Evolutionary conservation across 805 yeast genomes (phyloP), one percentile per base, ranked within the genome.

Genomic region (Clavispora vitiphila): DNA sequence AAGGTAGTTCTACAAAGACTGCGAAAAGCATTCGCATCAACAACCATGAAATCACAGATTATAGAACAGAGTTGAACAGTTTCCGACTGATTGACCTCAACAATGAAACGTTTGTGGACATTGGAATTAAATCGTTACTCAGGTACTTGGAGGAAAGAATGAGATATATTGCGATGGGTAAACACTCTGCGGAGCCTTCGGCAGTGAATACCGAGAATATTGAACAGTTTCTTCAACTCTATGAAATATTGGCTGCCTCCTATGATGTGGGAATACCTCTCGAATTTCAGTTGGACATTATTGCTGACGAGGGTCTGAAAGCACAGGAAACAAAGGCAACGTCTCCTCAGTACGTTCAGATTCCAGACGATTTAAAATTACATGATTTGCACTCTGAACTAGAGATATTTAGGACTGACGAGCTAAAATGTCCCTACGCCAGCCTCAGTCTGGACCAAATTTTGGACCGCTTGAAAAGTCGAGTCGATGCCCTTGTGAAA

Each of bases 331-430:
- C 12, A 14, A 27, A 27, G 8, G 10, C 31, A 2, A 3, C n/a
- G 3, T 14, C n/a, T 6, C 5, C 19, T 15, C 32, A 15, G 16
- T 54, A 53, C 32, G 39, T 38, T 31, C 56, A 57, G 39, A 48
- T 55, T 27, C 60, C 60, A 1, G 59, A 56, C 4, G 39, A 54
- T 21, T 50, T 56, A 18, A 43, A 44, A 34, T 40, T 55, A 35
- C 59, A 55, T 24, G 49, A 53, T 42, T 51, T 52, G 20, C 22
- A 39, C 6, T 35, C 40, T 5, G 58, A 53, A 31, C 31, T 53
- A 24, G 39, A 41, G 19, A 42, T 43, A 5, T 21, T 53, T 9
- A 38, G 46, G 15, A 32, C 41, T 3, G 51, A 50, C 24, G 54
- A 46, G 38, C 46, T 55, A 18, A 30, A 37, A 10, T 38, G 39